phyloP scores from a whole-genome alignment of 768 basidiomycete species.

The Strobilomyces confusus region DNA sequence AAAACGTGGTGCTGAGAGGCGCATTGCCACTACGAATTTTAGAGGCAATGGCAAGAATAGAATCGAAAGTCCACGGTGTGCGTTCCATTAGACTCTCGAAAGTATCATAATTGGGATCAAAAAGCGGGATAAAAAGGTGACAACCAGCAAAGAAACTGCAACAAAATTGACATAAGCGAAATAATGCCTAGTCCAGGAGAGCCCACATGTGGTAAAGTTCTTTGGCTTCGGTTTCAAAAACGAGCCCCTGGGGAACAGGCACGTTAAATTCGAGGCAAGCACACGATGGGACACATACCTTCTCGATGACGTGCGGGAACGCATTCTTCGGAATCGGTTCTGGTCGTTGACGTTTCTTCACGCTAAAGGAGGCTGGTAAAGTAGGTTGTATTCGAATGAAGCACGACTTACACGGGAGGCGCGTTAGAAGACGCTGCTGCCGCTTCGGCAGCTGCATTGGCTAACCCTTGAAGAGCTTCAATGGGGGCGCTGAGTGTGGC shows the following conservation, averaged over 20 bases:
- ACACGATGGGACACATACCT: constrained; percentile 39
- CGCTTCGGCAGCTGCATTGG: constrained; percentile 93
- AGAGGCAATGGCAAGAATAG: constrained; percentile 86
- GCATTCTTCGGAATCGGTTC: constrained; percentile 82
- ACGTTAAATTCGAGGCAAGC: neutral
- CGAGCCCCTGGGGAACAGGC: constrained; percentile 58
- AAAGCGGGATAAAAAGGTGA: constrained; percentile 93
- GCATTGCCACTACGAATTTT: constrained; percentile 91
- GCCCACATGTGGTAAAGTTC: constrained; percentile 88
- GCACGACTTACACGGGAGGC: constrained; percentile 47
- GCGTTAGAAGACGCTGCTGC: constrained; percentile 72
- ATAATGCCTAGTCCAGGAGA: constrained; percentile 12
- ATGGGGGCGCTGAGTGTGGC: constrained; percentile 87
- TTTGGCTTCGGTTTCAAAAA: constrained; percentile 79
- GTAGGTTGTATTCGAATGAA: neutral
- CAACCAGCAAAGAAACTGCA: constrained; percentile 92
- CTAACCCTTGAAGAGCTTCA: constrained; percentile 89
- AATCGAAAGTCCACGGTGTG: constrained; percentile 94
- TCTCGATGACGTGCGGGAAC: constrained; percentile 87
- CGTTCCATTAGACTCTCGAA: constrained; percentile 90
- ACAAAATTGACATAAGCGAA: constrained; percentile 3
- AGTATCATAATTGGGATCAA: constrained; percentile 90
- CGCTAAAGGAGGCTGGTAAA: constrained; percentile 22
- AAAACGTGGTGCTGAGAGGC: constrained; percentile 79
- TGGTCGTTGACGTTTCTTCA: constrained; percentile 80